Conservation (phyloP, 2,329 filamentous ascomycete species). For the Diaporthe aspalathi region DNA sequence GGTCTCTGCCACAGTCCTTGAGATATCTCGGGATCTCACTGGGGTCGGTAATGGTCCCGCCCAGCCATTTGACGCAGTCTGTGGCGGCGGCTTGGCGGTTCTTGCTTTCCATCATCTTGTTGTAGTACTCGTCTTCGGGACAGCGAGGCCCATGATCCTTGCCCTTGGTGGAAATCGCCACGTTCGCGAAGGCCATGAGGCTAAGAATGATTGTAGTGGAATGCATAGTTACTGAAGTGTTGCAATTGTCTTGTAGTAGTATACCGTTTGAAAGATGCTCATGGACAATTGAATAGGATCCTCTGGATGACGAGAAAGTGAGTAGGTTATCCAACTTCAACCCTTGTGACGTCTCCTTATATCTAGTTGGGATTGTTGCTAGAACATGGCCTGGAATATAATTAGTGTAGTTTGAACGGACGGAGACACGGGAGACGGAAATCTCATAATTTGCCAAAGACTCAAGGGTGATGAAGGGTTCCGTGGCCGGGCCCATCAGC, state of each 20-base stretch:
- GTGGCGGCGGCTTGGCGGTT: not conserved
- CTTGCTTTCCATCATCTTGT: conserved; percentile 21
- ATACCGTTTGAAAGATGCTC: not conserved
- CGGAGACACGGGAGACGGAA: not conserved
- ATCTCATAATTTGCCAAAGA: not conserved
- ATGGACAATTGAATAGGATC: not conserved
- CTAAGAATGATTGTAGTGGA: not conserved
- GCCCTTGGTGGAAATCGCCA: not conserved
- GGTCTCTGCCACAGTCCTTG: not conserved
- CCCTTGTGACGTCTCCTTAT: not conserved
- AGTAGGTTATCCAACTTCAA: too few relatives aligned
- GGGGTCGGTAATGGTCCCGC: not conserved
- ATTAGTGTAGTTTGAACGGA: not conserved
- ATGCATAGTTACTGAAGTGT: not conserved
- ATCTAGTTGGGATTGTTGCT: not conserved
- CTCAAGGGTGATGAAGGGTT: not conserved
- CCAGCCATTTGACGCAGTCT: conserved; percentile 8
- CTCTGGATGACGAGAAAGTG: not conserved
- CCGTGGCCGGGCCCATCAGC: too few relatives aligned
- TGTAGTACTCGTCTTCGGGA: not conserved
- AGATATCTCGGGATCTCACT: not conserved
- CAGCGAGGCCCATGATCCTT: not conserved
- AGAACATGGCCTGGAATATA: not conserved
- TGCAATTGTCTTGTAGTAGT: not conserved
- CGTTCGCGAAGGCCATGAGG: not conserved